Evolutionary conservation across 2,329 filamentous ascomycete genomes (phyloP), one percentile per base, ranked within the genome.

Genomic region (Dryadomyces sulphureus): DNA sequence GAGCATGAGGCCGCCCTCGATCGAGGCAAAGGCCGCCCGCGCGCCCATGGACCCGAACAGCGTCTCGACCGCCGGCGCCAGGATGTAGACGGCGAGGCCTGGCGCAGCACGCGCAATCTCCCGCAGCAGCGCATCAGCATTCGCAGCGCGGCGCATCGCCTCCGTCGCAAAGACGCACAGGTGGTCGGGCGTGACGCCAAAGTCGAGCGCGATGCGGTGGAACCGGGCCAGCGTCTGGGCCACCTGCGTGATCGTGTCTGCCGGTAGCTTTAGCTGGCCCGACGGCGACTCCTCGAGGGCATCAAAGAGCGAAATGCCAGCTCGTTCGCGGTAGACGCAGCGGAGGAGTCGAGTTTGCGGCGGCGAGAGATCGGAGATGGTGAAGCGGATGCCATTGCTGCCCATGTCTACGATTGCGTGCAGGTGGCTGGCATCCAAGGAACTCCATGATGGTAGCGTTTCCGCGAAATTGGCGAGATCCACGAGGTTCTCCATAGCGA

Each of bases 351-450:
- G 81, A 21, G 83, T 72, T 35, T 69, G 75, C 4, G 78, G 75
- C 20, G 82, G 79, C 4, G 79, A 73, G n/a, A 93, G 71, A 53
- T 87, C 79, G 8, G 87, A 85, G 56, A 94, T 86, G 39, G 86
- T 90, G 68, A 94, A 94, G 46, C 89, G 85, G 56, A 94, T 90
- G 55, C 88, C 89, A 67, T 94, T 95, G 68, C 87, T 86, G 57
- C 73, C 73, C 72, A 77, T 76, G 52, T 77, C 73, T 46, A 77
- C 73, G 45, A 77, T 60, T 45, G 73, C 73, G 55, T 72, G 72
- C 16, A 74, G 63, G 49, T 76, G 71, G 54, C 59, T 72, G 45
- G 64, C 53, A 38, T 62, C 63, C 45, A 64, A 55, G 22, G 67
- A 63, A 45, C 62, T 56, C 73, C 72, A 77, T 59, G 56, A 56